Evolutionary conservation across 441 rosid genomes (phyloP).

Genomic region (Macaranga tanarius): DNA sequence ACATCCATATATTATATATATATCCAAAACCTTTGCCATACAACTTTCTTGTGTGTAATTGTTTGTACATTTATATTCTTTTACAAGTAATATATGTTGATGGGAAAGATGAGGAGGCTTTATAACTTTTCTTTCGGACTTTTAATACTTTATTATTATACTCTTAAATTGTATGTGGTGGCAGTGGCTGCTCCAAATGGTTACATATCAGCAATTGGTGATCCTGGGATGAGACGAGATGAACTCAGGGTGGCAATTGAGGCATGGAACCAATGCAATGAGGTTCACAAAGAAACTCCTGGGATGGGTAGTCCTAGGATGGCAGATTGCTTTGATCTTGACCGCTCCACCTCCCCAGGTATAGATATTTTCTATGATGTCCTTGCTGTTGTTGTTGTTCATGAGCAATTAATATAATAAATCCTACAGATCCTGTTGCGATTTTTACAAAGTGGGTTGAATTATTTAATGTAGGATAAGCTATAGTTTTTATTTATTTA

Average conservation of each 20-base stretch:
- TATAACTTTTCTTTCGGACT: not conserved
- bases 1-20: too few relatives aligned
- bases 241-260: conserved; percentile 46
- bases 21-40: not conserved
- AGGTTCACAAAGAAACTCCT: conserved; percentile 48
- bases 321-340: conserved; percentile 56
- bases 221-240: conserved; percentile 55
- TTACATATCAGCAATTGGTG: conserved; percentile 44
- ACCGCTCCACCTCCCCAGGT: conserved; percentile 24
- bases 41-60: not conserved
- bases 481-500: not conserved
- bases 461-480: not conserved
- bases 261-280: conserved; percentile 61
- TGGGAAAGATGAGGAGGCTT: not conserved
- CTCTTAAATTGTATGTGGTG: not conserved
- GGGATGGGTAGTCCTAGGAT: conserved; percentile 52
- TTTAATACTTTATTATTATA: not conserved
- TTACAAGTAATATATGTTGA: not conserved
- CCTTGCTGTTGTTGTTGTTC: too few relatives aligned
- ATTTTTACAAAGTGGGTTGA: too few relatives aligned
- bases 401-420: too few relatives aligned
- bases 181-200: not conserved
- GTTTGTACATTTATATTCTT: too few relatives aligned
- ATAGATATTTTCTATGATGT: not conserved
- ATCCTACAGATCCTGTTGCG: too few relatives aligned